Percentiles rank a stretch among this genome's conserved stretches.
These are phyloP conservation scores for Pezicula radicicola DNA, from an alignment of 2,329 filamentous ascomycete genomes.

Conservation along the genomic window DNA sequence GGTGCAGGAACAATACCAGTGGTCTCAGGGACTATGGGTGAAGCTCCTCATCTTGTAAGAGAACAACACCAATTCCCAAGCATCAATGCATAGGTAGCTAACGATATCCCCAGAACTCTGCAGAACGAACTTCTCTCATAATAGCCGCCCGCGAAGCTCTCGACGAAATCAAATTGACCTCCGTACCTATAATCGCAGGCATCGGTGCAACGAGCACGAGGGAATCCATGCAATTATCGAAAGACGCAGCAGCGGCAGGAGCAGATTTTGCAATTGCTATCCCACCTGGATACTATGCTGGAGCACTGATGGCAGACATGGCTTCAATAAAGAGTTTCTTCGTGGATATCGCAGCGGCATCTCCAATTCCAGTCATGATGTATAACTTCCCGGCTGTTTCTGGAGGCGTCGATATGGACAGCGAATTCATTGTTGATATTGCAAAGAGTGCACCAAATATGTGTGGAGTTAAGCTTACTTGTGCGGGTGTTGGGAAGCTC, in stretches of 20 bases:
- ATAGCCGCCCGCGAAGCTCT: constrained; percentile 35
- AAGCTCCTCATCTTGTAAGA: constrained; percentile 6
- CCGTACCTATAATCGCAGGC: constrained; percentile 42
- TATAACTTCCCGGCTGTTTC: constrained; percentile 23
- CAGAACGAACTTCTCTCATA: constrained; percentile 39
- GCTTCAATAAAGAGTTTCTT: constrained; percentile 18
- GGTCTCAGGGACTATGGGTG: constrained; percentile 8
- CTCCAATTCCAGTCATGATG: constrained; percentile 20
- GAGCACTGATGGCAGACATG: constrained; percentile 7
- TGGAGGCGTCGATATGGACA: constrained; percentile 20
- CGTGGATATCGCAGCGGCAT: constrained; percentile 16
- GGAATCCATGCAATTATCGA: constrained; percentile 32
- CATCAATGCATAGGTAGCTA: neutral
- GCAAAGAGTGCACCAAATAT: constrained; percentile 17
- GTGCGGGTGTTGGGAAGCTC: constrained; percentile 20
- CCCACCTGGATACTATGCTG: constrained; percentile 15
- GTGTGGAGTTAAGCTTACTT: constrained; percentile 19
- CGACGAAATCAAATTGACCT: constrained; percentile 28
- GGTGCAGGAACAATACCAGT: constrained; percentile 6
- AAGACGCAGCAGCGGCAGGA: constrained; percentile 35
- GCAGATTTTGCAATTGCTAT: constrained; percentile 23
- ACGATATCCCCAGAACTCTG: neutral
- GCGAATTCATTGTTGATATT: constrained; percentile 18
- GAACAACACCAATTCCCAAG: neutral
- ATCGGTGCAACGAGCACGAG: constrained; percentile 36